phyloP scores from a whole-genome alignment of 148 eudicot genomes.

The Amaranthus cruentus region DNA sequence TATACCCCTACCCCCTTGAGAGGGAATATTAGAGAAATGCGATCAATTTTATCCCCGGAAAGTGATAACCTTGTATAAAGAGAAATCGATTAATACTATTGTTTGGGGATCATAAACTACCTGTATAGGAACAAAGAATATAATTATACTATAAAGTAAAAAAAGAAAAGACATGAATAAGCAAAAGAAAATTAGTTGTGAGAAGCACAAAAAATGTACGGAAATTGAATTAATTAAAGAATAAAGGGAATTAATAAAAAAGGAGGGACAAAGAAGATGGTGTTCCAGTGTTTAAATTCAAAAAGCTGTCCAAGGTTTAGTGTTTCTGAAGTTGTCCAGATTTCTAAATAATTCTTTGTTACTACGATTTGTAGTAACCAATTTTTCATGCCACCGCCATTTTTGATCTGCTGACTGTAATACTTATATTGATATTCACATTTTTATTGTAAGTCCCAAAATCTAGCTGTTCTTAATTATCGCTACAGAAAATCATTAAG shows the following conservation, averaged over 20 bases:
- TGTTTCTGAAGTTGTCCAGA: constrained; percentile 6
- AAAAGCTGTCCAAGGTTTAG: constrained; percentile 17
- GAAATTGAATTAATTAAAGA: too few relatives aligned
- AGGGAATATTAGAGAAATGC: too few relatives aligned
- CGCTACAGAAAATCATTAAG: constrained; percentile 17
- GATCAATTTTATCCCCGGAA: too few relatives aligned
- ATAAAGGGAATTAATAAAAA: not conserved
- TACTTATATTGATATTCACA: not conserved
- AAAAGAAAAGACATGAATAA: too few relatives aligned
- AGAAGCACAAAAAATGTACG: too few relatives aligned
- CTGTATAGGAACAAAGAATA: too few relatives aligned
- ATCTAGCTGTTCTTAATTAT: constrained; percentile 31
- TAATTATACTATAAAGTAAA: too few relatives aligned
- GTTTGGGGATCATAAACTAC: too few relatives aligned
- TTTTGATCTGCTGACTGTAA: not conserved
- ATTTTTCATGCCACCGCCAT: constrained; percentile 24
- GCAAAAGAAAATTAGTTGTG: too few relatives aligned
- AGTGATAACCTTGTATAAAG: too few relatives aligned
- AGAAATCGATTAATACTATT: too few relatives aligned
- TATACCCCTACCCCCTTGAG: too few relatives aligned
- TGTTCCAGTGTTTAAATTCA: not conserved
- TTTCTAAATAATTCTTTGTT: not conserved
- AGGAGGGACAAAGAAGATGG: constrained; percentile 16
- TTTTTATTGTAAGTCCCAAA: constrained; percentile 13
- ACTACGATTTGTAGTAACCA: constrained; percentile 1